A percentile compares a stretch with the other conserved stretches of the same genome.
These are phyloP conservation scores for Mimosa bimucronata DNA, from an alignment of 306 rosid species.

Conservation along the genomic window DNA sequence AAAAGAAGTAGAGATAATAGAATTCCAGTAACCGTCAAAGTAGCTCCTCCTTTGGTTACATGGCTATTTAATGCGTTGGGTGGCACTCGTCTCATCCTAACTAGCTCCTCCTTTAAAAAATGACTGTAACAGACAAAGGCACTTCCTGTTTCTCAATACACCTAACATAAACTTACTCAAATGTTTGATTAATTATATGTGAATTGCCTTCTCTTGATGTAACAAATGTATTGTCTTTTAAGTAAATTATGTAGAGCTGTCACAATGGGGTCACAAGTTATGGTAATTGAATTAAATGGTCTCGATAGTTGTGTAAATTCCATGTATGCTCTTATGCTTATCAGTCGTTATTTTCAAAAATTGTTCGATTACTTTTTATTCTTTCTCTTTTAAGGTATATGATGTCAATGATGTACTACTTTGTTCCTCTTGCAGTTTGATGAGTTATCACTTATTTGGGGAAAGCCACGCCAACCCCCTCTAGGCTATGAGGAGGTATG, in stretches of 20 bases:
- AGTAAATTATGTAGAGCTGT: not conserved
- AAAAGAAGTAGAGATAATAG: not conserved
- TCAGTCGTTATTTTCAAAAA: conserved; percentile 20
- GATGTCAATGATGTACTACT: conserved; percentile 12
- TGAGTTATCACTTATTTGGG: conserved; percentile 83
- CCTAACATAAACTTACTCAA: not conserved
- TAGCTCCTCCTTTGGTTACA: not conserved
- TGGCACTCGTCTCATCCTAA: not conserved
- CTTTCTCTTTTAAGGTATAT: conserved; percentile 2
- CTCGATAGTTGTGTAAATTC: conserved; percentile 5
- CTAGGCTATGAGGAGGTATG: conserved; percentile 78
- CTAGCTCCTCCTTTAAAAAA: not conserved
- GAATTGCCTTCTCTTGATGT: not conserved
- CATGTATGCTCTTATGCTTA: conserved; percentile 18
- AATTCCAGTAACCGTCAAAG: not conserved
- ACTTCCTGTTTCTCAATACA: not conserved
- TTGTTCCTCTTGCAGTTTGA: conserved; percentile 67
- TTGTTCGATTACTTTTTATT: not conserved
- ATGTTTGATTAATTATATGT: not conserved
- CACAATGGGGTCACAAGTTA: not conserved
- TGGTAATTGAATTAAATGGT: conserved; percentile 13
- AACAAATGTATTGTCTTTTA: not conserved
- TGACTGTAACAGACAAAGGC: not conserved
- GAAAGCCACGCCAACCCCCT: conserved; percentile 90
- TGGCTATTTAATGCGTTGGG: not conserved